Evolutionary conservation across 2,329 filamentous ascomycete genomes (phyloP), one percentile per base, ranked within the genome.

Genomic region (Trichoderma simmonsii): DNA sequence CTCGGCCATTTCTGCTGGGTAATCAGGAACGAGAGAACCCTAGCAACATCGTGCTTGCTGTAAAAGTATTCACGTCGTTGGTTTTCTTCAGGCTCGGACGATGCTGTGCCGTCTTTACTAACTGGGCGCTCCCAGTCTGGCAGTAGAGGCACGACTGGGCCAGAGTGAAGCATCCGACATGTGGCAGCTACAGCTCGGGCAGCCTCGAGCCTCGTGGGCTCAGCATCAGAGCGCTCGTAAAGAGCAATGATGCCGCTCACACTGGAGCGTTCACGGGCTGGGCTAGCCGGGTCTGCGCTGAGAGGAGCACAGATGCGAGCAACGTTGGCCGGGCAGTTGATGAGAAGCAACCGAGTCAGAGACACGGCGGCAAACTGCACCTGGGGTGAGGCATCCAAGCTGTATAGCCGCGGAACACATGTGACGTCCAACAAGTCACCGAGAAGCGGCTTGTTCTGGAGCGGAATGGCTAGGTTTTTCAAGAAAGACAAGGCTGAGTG

Each of bases 391-490:
- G 84, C 82, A 71, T 88, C 86, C 30, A 88, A 79, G 11, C 80
- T 78, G 85, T 88, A 89, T 65, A 91, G 81, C 1, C 84, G 83
- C 0, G 89, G 88, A 1, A 91, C 81, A 36, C 85, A 80, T 3
- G 75, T 71, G 0, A 81, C 75, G 6, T 83, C 81, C 4, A 90
- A 80, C 2, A 90, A 79, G 6, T 80, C 79, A 18, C 86, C 86
- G 1, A 91, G 81, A 0, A 80, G 62, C 3, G 82, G 73, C 77
- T 90, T 91, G 79, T 91, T 91, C 30, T 79, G 77, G 0, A 80
- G 71, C 0, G 89, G 87, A 65, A 91, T 88, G 30, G 89, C 87
- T 9, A 91, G 85, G 77, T 91, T 91, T 79, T 90, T 91, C 73
- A 91, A 85, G 76, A 90, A 90, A 8, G 88, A 86, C 21, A 91